phyloP scores from a whole-genome alignment of 306 rosid genomes.

The Canavalia gladiata region DNA sequence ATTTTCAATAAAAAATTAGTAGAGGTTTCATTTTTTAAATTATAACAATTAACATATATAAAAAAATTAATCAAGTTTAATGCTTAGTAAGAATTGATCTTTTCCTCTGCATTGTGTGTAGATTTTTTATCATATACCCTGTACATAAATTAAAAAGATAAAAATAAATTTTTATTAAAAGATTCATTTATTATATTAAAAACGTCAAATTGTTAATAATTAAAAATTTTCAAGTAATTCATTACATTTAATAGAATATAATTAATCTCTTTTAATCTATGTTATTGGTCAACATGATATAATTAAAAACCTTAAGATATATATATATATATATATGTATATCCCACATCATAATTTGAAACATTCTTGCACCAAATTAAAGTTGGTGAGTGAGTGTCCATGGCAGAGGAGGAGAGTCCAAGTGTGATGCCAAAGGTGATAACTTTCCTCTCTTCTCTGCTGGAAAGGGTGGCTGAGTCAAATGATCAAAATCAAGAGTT shows the following conservation, averaged over 20 bases:
- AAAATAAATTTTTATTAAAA: too few relatives aligned
- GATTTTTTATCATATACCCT: too few relatives aligned
- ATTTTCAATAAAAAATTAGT: too few relatives aligned
- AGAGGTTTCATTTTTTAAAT: too few relatives aligned
- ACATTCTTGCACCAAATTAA: conserved; percentile 22
- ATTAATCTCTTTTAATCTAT: neutral
- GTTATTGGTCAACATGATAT: neutral
- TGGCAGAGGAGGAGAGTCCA: conserved; percentile 88
- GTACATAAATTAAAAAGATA: too few relatives aligned
- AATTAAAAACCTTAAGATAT: neutral
- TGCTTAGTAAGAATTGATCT: too few relatives aligned
- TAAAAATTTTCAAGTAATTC: too few relatives aligned
- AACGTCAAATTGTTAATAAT: too few relatives aligned
- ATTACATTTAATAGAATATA: neutral
- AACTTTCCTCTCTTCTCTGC: conserved; percentile 79
- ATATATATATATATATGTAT: neutral
- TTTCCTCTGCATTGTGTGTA: too few relatives aligned
- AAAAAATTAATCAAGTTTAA: too few relatives aligned
- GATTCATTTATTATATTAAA: too few relatives aligned
- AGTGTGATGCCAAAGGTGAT: conserved; percentile 72
- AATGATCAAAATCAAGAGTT: conserved; percentile 62
- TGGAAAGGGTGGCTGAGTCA: conserved; percentile 80
- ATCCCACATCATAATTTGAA: conserved; percentile 46
- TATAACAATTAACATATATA: too few relatives aligned
- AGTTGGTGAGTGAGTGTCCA: conserved; percentile 36